These are phyloP conservation scores for Graphium sp. DNA, from an alignment of 2,329 filamentous ascomycete species.

Conservation along the genomic window DNA sequence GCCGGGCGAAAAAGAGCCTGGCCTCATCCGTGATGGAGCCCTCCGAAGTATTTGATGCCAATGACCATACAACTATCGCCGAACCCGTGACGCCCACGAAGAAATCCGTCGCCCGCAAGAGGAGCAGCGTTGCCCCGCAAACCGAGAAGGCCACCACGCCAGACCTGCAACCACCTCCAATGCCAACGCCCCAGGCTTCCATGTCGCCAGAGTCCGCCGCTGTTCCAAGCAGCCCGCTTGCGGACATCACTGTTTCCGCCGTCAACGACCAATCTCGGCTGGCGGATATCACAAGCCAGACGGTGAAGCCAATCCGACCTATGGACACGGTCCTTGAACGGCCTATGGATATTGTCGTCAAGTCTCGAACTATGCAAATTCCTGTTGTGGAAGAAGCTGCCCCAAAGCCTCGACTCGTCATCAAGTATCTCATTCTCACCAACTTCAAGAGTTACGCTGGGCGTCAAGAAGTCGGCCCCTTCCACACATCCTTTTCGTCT, in stretches of 20 bases:
- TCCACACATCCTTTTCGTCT: constrained; percentile 92
- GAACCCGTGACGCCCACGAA: constrained; percentile 16
- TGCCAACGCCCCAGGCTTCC: constrained; percentile 34
- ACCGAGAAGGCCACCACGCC: constrained; percentile 19
- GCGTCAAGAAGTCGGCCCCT: constrained; percentile 85
- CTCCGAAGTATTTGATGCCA: constrained; percentile 18
- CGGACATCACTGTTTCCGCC: constrained; percentile 54
- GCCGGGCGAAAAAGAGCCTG: constrained; percentile 23
- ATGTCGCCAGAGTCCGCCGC: constrained; percentile 37
- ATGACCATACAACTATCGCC: constrained; percentile 11
- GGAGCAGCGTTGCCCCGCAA: constrained; percentile 40
- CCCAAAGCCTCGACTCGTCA: constrained; percentile 77
- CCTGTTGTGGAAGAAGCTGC: constrained; percentile 56
- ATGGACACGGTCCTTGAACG: constrained; percentile 67
- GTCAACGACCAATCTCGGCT: constrained; percentile 34
- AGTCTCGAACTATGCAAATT: constrained; percentile 57
- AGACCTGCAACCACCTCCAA: constrained; percentile 18
- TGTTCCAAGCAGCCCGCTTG: constrained; percentile 39
- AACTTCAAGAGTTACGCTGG: constrained; percentile 99
- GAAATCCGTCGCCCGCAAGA: constrained; percentile 43
- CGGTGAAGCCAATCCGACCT: constrained; percentile 55
- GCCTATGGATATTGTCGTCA: constrained; percentile 86
- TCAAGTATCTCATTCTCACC: constrained; percentile 77
- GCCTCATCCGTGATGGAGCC: constrained; percentile 14
- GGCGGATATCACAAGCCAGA: constrained; percentile 30